phyloP scores from a whole-genome alignment of 2,329 filamentous ascomycete species.

The Arthrobotrys entomopaga region DNA sequence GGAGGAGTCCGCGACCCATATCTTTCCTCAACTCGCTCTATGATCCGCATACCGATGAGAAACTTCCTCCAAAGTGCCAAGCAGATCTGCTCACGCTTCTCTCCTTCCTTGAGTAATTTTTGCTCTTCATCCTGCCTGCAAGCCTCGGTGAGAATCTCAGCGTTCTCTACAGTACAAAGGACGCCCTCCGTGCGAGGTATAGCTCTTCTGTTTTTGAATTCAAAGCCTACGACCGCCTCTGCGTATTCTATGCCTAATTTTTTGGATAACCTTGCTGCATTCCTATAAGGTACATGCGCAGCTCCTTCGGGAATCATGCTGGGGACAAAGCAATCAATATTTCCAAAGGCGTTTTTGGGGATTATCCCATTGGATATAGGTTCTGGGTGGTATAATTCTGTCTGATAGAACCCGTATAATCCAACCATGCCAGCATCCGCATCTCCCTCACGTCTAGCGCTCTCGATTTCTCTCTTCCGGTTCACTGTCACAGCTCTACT shows the following conservation, averaged over 20 bases:
- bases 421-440: constrained; percentile 57
- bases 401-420: constrained; percentile 66
- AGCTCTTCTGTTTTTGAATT: constrained; percentile 86
- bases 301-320: constrained; percentile 24
- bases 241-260: constrained; percentile 84
- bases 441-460: constrained; percentile 80
- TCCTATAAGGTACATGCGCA: constrained; percentile 55
- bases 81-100: constrained; percentile 33
- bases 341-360: constrained; percentile 90
- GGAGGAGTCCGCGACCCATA: constrained; percentile 60
- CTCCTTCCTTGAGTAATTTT: constrained; percentile 29
- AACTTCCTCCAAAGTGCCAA: constrained; percentile 71
- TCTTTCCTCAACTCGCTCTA: constrained; percentile 73
- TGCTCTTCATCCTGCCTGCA: constrained; percentile 41
- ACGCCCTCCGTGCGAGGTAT: constrained; percentile 83
- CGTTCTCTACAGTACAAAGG: constrained; percentile 76
- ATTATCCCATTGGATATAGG: constrained; percentile 74
- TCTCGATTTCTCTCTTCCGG: constrained; percentile 86
- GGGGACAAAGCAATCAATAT: constrained; percentile 66
- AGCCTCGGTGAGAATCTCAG: constrained; percentile 64
- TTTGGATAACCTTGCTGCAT: constrained; percentile 76
- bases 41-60: constrained; percentile 73
- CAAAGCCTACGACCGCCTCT: constrained; percentile 88
- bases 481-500: constrained; percentile 84
- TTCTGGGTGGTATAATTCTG: constrained; percentile 76